A percentile compares a stretch with the other conserved stretches of the same genome.
Conservation (phyloP, 2,329 filamentous ascomycete genomes). For the Ceratocystis smalleyi region DNA sequence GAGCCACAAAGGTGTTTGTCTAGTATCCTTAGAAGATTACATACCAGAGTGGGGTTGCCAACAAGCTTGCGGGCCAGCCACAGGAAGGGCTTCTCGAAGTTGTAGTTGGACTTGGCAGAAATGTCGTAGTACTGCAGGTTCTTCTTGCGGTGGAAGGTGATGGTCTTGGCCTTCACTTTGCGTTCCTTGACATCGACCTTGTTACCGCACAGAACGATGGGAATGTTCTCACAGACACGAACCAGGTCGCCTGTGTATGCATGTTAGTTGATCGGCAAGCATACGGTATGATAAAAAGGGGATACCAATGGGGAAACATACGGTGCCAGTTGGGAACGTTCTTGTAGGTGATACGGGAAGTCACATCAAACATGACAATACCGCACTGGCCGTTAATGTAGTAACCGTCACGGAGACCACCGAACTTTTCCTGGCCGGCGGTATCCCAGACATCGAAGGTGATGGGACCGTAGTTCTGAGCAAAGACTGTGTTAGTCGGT, state of each 20-base stretch:
- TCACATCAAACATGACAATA: constrained; percentile 99
- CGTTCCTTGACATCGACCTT: constrained; percentile 99
- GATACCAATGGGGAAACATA: constrained; percentile 37
- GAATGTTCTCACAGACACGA: constrained; percentile 98
- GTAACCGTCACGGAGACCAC: constrained; percentile 97
- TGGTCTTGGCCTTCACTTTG: constrained; percentile 99
- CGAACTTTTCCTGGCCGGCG: constrained; percentile 98
- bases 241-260: constrained; percentile 66
- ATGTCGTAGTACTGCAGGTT: constrained; percentile 99
- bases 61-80: constrained; percentile 98
- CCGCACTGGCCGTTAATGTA: constrained; percentile 99
- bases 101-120: constrained; percentile 99
- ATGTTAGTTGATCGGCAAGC: background rate
- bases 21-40: constrained; percentile 23
- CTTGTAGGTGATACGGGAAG: constrained; percentile 99
- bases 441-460: constrained; percentile 99
- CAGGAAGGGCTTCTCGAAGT: constrained; percentile 99
- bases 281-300: background rate
- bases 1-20: background rate
- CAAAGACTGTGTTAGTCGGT: background rate
- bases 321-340: constrained; percentile 99
- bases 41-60: constrained; percentile 72
- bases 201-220: constrained; percentile 96
- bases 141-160: constrained; percentile 99
- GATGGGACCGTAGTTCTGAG: constrained; percentile 80